phyloP scores from a whole-genome alignment of 768 basidiomycete species.

The Hemileccinum rubropunctum region DNA sequence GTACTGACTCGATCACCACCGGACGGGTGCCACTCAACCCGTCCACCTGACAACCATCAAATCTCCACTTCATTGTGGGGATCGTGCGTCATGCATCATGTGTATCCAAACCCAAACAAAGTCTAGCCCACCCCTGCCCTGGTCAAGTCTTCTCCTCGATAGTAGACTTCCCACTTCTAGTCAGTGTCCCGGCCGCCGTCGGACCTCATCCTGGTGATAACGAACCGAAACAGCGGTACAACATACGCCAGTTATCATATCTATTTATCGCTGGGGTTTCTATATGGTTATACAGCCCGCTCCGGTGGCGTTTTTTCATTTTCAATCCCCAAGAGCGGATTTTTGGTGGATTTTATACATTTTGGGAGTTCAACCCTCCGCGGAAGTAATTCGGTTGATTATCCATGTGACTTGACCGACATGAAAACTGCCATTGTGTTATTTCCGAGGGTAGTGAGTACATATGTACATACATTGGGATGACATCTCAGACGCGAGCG shows the following conservation, averaged over 20 bases:
- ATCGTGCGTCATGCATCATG: too few species aligned
- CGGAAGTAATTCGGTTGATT: not conserved
- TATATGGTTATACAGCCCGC: not conserved
- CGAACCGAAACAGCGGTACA: slow-evolving; percentile 24
- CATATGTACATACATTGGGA: not conserved
- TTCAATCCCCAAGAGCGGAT: not conserved
- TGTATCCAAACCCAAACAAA: too few species aligned
- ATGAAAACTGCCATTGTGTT: not conserved
- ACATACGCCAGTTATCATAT: not conserved
- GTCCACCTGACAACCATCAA: too few species aligned
- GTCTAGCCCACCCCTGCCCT: too few species aligned
- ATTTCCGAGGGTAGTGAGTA: slow-evolving; percentile 15
- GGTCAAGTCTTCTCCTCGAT: too few species aligned
- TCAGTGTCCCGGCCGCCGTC: slow-evolving; percentile 3
- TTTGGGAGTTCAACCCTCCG: not conserved
- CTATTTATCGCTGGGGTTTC: too few species aligned
- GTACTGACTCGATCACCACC: too few species aligned
- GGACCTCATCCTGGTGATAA: slow-evolving; percentile 5
- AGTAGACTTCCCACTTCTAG: too few species aligned
- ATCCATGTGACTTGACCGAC: slow-evolving; percentile 2
- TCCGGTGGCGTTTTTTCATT: not conserved
- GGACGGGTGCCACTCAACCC: too few species aligned
- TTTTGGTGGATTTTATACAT: not conserved
- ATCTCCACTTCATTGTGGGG: too few species aligned
- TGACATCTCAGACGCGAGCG: not conserved